These are phyloP conservation scores for Peltaster fructicola DNA, from an alignment of 2,329 filamentous ascomycete genomes.

Conservation along the genomic window DNA sequence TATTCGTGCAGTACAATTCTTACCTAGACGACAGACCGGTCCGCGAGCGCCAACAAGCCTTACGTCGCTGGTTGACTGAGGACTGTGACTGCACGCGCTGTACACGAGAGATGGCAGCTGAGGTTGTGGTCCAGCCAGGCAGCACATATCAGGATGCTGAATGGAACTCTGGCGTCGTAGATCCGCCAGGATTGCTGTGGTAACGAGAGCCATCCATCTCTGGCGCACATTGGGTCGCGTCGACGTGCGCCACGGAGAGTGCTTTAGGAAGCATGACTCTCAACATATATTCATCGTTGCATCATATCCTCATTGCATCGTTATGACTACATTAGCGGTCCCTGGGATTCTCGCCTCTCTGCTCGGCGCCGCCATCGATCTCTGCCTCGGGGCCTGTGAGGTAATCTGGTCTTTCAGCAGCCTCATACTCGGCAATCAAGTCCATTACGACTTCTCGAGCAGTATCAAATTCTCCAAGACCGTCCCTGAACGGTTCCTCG, in stretches of 20 bases:
- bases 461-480: slow-evolving; percentile 87
- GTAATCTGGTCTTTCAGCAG: slow-evolving; percentile 80
- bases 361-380: slow-evolving; percentile 12
- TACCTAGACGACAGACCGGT: slow-evolving; percentile 8
- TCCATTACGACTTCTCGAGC: slow-evolving; percentile 81
- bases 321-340: too few species aligned
- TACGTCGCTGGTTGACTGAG: slow-evolving; percentile 11
- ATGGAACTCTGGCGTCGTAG: too few species aligned
- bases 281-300: too few species aligned
- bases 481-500: slow-evolving; percentile 81
- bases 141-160: too few species aligned
- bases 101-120: slow-evolving; percentile 8
- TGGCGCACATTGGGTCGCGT: too few species aligned
- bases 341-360: too few species aligned
- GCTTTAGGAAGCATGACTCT: too few species aligned
- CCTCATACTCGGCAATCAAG: slow-evolving; percentile 86
- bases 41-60: slow-evolving; percentile 6
- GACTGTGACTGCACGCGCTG: slow-evolving; percentile 13
- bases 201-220: too few species aligned
- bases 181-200: too few species aligned
- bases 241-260: too few species aligned
- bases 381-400: slow-evolving; percentile 35
- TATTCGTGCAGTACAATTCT: slow-evolving; percentile 15
- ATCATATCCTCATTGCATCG: too few species aligned
- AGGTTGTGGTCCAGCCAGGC: too few species aligned